Evolutionary conservation across 176 grass and related monocot genomes (phyloP), one percentile per base, ranked within the genome.

Genomic region (Phoenix dactylifera): DNA sequence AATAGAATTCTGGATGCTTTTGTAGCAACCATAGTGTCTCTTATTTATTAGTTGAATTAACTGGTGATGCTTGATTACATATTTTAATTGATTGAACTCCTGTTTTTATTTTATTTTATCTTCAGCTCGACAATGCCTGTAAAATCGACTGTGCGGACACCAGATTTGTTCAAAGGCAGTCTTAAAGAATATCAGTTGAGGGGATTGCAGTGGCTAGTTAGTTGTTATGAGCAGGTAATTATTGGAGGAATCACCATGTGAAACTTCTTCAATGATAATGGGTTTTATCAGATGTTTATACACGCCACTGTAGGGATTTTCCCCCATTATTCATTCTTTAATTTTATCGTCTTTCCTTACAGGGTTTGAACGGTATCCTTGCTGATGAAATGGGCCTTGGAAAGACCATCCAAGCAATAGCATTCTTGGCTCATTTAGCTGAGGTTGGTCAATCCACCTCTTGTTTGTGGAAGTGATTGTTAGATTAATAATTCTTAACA

Each of bases 301-400:
- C 35, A 14, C 14, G 7, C 35, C 2, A 44, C 35, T 44, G 35
- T 44, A 12, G 9, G 35, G 35, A 44, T 44, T 12, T 12, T 44
- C 10, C 9, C 9, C 35, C 28, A 30, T 44, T 14, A 44, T 12
- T 44, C 2, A 44, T 44, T 44, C 35, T 44, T 44, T 44, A 44
- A 44, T 44, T 44, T 44, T 44, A 44, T 12, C 10, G 1, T 44
- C 7, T 44, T 44, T 44, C 35, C 35, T 44, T 85, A 32, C 76
- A 93, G 94, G 94, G 88, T 24, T 78, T 98, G 68, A 98, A 98
- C 84, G 94, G 94, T 53, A 98, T 98, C 78, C 94, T 98, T 89
- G 94, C 94, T 71, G 94, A 98, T 63, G 94, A 98, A 87, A 98
- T 98, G 94, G 94, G 94, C 54, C 94, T 98, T 67, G 94, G 94